phyloP scores from a whole-genome alignment of 2,329 filamentous ascomycete species.

The Fusarium palustre region DNA sequence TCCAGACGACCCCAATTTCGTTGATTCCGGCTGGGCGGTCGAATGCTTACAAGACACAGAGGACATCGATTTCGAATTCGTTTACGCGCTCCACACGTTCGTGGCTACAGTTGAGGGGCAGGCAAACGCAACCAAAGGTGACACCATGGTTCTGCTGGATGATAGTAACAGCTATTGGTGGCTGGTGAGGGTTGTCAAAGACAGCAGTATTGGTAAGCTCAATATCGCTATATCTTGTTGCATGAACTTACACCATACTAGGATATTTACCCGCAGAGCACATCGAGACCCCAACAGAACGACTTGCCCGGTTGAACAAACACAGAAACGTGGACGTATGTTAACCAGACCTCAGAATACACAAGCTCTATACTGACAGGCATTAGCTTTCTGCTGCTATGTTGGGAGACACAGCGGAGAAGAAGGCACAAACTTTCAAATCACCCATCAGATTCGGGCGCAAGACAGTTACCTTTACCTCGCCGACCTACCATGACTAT shows the following conservation, averaged over 20 bases:
- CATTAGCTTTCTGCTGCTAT: constrained; percentile 69
- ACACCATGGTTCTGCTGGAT: constrained; percentile 97
- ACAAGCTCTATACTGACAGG: constrained; percentile 18
- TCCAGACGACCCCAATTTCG: constrained; percentile 68
- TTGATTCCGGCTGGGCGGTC: constrained; percentile 79
- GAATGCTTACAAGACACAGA: constrained; percentile 94
- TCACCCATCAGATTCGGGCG: constrained; percentile 81
- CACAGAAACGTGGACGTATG: constrained; percentile 97
- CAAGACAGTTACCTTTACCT: constrained; percentile 87
- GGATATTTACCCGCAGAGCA: constrained; percentile 97
- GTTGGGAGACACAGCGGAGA: constrained; percentile 75
- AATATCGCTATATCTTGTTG: background rate
- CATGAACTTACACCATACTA: constrained; percentile 54
- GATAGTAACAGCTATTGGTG: constrained; percentile 99
- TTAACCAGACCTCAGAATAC: constrained; percentile 2
- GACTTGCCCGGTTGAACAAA: constrained; percentile 93
- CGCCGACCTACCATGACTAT: constrained; percentile 88
- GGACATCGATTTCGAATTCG: constrained; percentile 99
- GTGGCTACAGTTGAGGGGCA: constrained; percentile 98
- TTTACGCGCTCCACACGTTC: constrained; percentile 97
- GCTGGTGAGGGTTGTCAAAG: constrained; percentile 96
- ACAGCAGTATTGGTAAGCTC: constrained; percentile 84
- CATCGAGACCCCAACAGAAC: constrained; percentile 96
- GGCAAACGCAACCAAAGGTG: constrained; percentile 97
- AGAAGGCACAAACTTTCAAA: constrained; percentile 84